These are phyloP conservation scores for Blastobotrys persicus DNA, from an alignment of 1,139 yeast genomes.

Conservation along the genomic window DNA sequence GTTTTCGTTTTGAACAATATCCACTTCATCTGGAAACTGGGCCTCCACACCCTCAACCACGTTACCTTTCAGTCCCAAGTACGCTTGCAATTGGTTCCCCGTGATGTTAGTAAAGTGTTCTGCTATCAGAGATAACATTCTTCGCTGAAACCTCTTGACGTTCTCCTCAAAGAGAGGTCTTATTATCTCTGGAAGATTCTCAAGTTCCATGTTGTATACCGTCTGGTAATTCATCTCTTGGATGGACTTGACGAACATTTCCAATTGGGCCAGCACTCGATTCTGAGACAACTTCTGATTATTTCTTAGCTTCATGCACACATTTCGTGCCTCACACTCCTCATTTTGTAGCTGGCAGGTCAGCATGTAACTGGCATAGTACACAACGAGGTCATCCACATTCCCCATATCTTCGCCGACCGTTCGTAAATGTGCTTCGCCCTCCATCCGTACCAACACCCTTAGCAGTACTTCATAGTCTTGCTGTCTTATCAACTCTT, in stretches of 20 bases:
- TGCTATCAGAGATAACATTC: neutral
- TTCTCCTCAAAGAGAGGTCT: neutral
- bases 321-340: neutral
- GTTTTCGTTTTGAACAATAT: neutral
- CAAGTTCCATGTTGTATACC: neutral
- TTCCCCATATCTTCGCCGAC: neutral
- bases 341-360: slow-evolving; percentile 1
- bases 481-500: neutral
- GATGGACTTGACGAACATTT: neutral
- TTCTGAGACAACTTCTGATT: neutral
- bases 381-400: neutral
- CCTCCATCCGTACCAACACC: slow-evolving; percentile 1
- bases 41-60: slow-evolving; percentile 1
- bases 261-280: neutral
- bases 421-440: neutral
- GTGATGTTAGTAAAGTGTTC: slow-evolving; percentile 8
- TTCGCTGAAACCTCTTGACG: neutral
- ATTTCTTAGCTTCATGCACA: neutral
- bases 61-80: slow-evolving; percentile 8
- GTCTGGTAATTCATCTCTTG: neutral
- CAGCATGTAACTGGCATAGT: neutral
- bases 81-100: slow-evolving; percentile 1
- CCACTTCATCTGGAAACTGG: neutral
- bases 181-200: neutral
- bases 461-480: neutral